Evolutionary conservation across 2,329 filamentous ascomycete genomes (phyloP).

Genomic region (Ophiostoma angusticollis): DNA sequence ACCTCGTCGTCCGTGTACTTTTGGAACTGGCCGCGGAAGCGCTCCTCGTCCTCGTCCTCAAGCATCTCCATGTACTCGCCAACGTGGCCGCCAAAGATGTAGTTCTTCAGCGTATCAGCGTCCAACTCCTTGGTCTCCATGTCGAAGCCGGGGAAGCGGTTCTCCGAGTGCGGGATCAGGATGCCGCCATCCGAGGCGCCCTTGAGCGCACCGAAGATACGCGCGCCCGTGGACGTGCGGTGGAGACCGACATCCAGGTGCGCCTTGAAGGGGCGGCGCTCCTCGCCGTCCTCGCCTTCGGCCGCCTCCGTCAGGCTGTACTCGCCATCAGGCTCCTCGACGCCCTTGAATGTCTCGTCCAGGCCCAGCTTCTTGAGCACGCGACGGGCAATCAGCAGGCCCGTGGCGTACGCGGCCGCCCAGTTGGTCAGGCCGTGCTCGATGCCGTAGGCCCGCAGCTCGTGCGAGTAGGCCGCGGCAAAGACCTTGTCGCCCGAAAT

Average conservation of each 20-base stretch:
- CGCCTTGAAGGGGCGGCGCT: slow-evolving; percentile 96
- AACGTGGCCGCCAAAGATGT: slow-evolving; percentile 97
- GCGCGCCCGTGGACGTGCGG: slow-evolving; percentile 95
- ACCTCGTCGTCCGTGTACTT: slow-evolving; percentile 96
- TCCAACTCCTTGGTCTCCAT: slow-evolving; percentile 97
- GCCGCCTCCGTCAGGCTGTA: slow-evolving; percentile 89
- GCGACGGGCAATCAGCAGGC: slow-evolving; percentile 93
- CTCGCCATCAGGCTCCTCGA: slow-evolving; percentile 95
- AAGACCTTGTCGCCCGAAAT: slow-evolving; percentile 98
- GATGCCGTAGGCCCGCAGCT: slow-evolving; percentile 95
- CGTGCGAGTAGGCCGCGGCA: slow-evolving; percentile 82
- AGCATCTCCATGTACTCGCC: slow-evolving; percentile 99
- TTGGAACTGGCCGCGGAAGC: slow-evolving; percentile 95
- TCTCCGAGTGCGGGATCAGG: slow-evolving; percentile 95
- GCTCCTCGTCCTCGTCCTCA: slow-evolving; percentile 99
- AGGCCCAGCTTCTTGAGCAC: slow-evolving; percentile 94
- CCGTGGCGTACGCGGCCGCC: slow-evolving; percentile 92
- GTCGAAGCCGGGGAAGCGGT: slow-evolving; percentile 98
- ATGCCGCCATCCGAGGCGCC: slow-evolving; percentile 97
- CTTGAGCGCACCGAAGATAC: slow-evolving; percentile 99
- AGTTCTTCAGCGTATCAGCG: slow-evolving; percentile 91
- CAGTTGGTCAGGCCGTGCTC: slow-evolving; percentile 99
- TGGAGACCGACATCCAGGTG: slow-evolving; percentile 95
- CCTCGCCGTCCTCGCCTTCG: slow-evolving; percentile 74
- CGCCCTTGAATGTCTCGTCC: slow-evolving; percentile 84